Percentiles rank a stretch among this genome's conserved stretches.
Conservation (phyloP, 1,284 basidiomycete genomes). For the Sporisorium graminicola region DNA sequence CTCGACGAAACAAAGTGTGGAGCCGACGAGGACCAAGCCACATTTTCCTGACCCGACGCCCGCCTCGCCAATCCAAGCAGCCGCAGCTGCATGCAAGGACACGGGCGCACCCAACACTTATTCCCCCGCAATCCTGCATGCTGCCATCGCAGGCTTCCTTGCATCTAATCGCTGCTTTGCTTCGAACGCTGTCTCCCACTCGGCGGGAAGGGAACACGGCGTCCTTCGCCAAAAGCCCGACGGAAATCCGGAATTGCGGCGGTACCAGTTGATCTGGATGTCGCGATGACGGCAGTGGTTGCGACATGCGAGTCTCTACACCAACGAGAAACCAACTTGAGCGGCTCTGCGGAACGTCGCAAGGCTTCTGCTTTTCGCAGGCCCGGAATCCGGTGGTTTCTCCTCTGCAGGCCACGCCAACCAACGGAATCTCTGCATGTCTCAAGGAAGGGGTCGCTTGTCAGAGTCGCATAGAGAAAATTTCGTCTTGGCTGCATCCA, state of each 20-base stretch:
- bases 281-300: neutral
- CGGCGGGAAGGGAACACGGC: too few species aligned
- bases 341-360: slow-evolving; percentile 31
- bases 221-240: too few species aligned
- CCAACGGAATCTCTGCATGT: too few species aligned
- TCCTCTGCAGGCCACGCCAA: slow-evolving; percentile 8
- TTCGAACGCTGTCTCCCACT: too few species aligned
- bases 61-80: neutral
- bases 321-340: neutral
- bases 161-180: too few species aligned
- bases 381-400: slow-evolving; percentile 5
- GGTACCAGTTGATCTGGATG: neutral
- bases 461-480: too few species aligned
- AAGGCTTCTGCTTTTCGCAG: neutral
- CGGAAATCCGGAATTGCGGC: too few species aligned
- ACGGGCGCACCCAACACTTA: neutral
- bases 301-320: neutral
- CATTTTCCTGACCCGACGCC: neutral
- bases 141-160: neutral
- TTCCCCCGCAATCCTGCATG: neutral
- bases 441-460: too few species aligned
- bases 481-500: neutral
- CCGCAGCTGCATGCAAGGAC: neutral
- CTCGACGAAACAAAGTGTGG: neutral
- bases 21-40: slow-evolving; percentile 3